Evolutionary conservation across 2,329 filamentous ascomycete species (phyloP).

Genomic region (Arthrinium puccinioides): DNA sequence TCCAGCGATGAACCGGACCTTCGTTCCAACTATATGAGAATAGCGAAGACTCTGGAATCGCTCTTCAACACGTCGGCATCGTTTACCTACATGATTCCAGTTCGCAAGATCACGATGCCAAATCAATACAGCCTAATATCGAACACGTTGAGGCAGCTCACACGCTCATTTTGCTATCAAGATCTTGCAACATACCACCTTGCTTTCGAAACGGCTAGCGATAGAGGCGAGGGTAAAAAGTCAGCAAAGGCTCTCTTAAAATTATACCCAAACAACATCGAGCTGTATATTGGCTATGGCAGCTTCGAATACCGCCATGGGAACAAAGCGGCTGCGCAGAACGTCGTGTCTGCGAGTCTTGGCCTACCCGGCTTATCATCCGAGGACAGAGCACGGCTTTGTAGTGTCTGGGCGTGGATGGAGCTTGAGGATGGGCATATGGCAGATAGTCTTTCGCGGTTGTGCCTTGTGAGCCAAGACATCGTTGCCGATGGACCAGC

Average conservation of each 20-base stretch:
- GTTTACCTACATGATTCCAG: conserved; percentile 33
- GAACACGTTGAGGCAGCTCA: conserved; percentile 51
- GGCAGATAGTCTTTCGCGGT: conserved; percentile 24
- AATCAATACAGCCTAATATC: conserved; percentile 39
- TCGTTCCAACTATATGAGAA: conserved; percentile 12
- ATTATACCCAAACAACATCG: conserved; percentile 51
- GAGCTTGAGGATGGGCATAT: conserved; percentile 40
- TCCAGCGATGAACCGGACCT: no score
- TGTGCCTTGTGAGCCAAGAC: conserved; percentile 32
- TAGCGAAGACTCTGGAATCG: conserved; percentile 30
- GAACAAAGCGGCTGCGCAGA: conserved; percentile 49
- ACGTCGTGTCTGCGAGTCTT: conserved; percentile 61
- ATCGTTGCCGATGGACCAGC: conserved; percentile 10
- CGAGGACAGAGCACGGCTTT: conserved; percentile 33
- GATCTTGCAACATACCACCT: conserved; percentile 62
- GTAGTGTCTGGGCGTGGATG: conserved; percentile 61
- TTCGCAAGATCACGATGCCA: conserved; percentile 17
- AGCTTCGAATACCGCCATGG: conserved; percentile 58
- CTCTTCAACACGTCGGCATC: conserved; percentile 39
- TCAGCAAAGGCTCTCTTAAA: conserved; percentile 69
- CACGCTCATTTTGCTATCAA: conserved; percentile 35
- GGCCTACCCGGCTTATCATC: conserved; percentile 14
- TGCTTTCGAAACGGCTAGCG: conserved; percentile 54
- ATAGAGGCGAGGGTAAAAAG: conserved; percentile 54
- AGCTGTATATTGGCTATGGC: conserved; percentile 74